Evolutionary conservation across 148 eudicot species (phyloP).

Genomic region (Silene conica): DNA sequence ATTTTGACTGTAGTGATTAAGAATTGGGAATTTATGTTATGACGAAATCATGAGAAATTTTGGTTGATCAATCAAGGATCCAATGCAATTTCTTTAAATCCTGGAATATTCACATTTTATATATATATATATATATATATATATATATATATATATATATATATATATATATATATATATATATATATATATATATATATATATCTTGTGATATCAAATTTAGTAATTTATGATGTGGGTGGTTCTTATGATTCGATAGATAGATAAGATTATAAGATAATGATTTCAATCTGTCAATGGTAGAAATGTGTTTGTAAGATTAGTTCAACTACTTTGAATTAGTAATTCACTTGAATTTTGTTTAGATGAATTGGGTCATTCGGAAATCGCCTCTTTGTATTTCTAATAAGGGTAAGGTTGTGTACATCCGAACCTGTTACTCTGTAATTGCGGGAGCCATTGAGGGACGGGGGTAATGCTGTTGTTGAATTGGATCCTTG

Average conservation of each 20-base stretch:
- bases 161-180: no score
- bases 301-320: slow-evolving; percentile 4
- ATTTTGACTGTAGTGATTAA: slow-evolving; percentile 17
- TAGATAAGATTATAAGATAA: slow-evolving; percentile 21
- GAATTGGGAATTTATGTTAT: background rate
- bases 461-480: no score
- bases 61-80: slow-evolving; percentile 34
- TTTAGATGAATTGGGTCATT: slow-evolving; percentile 8
- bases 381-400: no score
- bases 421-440: no score
- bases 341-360: slow-evolving; percentile 18
- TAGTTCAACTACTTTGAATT: slow-evolving; percentile 6
- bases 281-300: no score
- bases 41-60: slow-evolving; percentile 2
- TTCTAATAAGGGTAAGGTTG: no score
- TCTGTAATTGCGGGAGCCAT: no score
- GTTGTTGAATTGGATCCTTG: no score
- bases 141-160: no score
- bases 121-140: no score
- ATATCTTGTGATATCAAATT: slow-evolving; percentile 14
- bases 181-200: no score
- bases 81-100: slow-evolving; percentile 34
- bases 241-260: slow-evolving; percentile 21
- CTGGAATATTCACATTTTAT: no score
- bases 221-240: slow-evolving; percentile 12